A percentile compares a stretch with the other conserved stretches of the same genome.
These are phyloP conservation scores for Umbelopsis sp. DNA, from an alignment of 192 early-diverging fungal species.

Conservation along the genomic window DNA sequence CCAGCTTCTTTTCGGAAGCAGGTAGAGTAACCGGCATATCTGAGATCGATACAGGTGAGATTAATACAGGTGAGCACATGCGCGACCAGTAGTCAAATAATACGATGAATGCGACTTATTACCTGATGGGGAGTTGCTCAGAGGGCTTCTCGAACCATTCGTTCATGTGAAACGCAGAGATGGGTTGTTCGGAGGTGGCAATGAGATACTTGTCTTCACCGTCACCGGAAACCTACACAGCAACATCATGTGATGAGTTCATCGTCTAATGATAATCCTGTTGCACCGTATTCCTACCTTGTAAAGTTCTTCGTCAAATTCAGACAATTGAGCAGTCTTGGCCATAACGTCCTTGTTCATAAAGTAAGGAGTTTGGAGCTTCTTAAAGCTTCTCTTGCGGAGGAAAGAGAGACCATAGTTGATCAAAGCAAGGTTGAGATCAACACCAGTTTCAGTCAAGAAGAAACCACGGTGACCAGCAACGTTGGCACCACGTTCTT, in stretches of 20 bases:
- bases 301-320: conserved; percentile 99
- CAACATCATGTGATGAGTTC: not conserved
- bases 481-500: conserved; percentile 88
- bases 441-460: conserved; percentile 91
- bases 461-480: conserved; percentile 99
- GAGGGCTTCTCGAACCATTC: conserved; percentile 95
- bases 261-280: not conserved
- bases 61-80: not conserved
- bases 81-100: not conserved
- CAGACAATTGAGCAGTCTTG: conserved; percentile 95
- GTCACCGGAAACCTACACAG: conserved; percentile 61
- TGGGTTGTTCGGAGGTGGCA: conserved; percentile 98
- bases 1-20: conserved; percentile 99
- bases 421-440: conserved; percentile 95
- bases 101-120: not conserved
- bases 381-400: conserved; percentile 78
- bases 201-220: conserved; percentile 96
- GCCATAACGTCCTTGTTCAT: conserved; percentile 98
- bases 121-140: conserved; percentile 89
- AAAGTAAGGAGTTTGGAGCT: conserved; percentile 97
- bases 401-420: conserved; percentile 96
- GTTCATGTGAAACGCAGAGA: conserved; percentile 92
- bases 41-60: conserved; percentile 4
- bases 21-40: conserved; percentile 95
- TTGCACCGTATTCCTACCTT: conserved; percentile 51